A percentile compares a stretch with the other conserved stretches of the same genome.
phyloP scores from a whole-genome alignment of 2,329 filamentous ascomycete genomes.

The Cytospora piceicola region DNA sequence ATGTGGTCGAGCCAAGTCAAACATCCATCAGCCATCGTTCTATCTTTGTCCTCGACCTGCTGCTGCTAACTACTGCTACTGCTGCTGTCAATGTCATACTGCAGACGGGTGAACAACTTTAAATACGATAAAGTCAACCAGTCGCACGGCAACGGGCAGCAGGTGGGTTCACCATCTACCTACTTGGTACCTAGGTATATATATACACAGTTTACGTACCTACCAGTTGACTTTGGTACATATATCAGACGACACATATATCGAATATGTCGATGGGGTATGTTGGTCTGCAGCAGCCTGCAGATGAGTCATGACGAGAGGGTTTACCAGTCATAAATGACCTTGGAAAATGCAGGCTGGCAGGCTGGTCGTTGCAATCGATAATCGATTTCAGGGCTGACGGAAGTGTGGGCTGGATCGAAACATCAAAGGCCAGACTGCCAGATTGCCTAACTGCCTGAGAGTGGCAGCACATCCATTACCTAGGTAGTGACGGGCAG shows the following conservation, averaged over 20 bases:
- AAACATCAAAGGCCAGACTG: too few species aligned
- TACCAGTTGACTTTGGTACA: too few species aligned
- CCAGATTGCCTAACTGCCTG: too few species aligned
- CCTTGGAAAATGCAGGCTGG: too few species aligned
- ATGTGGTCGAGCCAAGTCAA: not conserved
- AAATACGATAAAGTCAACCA: slow-evolving; percentile 1
- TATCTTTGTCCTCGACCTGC: too few species aligned
- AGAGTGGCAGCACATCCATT: too few species aligned
- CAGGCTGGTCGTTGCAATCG: not conserved
- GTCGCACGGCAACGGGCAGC: not conserved
- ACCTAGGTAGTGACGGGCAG: too few species aligned
- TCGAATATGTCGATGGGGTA: not conserved
- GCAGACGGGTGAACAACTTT: not conserved
- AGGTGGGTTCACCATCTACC: not conserved
- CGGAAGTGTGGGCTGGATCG: not conserved
- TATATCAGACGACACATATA: not conserved
- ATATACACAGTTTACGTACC: too few species aligned
- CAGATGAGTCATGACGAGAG: not conserved
- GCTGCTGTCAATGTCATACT: too few species aligned
- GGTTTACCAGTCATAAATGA: not conserved
- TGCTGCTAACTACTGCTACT: too few species aligned
- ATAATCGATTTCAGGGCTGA: not conserved
- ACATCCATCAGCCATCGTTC: not conserved
- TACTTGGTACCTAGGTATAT: too few species aligned
- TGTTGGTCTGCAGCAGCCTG: not conserved